Evolutionary conservation across 2,329 filamentous ascomycete genomes (phyloP).

Genomic region (Fusarium sambucinum): DNA sequence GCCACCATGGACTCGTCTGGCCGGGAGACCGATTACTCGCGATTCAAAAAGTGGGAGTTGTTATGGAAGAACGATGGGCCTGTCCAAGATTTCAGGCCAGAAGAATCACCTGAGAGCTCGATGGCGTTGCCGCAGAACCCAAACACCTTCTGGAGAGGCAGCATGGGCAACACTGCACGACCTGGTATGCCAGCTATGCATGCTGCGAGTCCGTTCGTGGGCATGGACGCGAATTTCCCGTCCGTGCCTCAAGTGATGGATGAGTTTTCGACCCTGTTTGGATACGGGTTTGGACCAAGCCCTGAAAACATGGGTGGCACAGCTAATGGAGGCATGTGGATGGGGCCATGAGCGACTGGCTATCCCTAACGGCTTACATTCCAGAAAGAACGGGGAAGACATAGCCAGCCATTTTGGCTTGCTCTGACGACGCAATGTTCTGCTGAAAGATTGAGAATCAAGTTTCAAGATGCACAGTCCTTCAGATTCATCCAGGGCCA

Average conservation of each 20-base stretch:
- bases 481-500: not conserved
- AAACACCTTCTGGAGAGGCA: constrained; percentile 41
- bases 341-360: constrained; percentile 44
- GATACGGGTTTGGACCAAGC: constrained; percentile 50
- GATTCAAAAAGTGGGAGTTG: constrained; percentile 66
- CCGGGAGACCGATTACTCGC: constrained; percentile 62
- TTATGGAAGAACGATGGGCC: constrained; percentile 58
- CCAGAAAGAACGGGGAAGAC: constrained; percentile 17
- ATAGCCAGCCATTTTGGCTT: constrained; percentile 1
- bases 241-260: constrained; percentile 56
- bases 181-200: constrained; percentile 46
- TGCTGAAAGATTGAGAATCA: constrained; percentile 7
- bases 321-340: constrained; percentile 46
- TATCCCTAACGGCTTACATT: not conserved
- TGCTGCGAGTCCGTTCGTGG: constrained; percentile 53
- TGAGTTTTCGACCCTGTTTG: constrained; percentile 53
- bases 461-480: not conserved
- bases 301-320: constrained; percentile 47
- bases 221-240: constrained; percentile 54
- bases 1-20: constrained; percentile 55
- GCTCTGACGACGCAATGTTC: not conserved
- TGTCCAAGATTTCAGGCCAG: constrained; percentile 44
- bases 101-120: constrained; percentile 42
- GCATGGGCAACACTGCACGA: constrained; percentile 38
- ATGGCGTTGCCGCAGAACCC: constrained; percentile 43